A percentile compares a stretch with the other conserved stretches of the same genome.
Conservation (phyloP, 2,329 filamentous ascomycete genomes). For the Orbilia quercus region DNA sequence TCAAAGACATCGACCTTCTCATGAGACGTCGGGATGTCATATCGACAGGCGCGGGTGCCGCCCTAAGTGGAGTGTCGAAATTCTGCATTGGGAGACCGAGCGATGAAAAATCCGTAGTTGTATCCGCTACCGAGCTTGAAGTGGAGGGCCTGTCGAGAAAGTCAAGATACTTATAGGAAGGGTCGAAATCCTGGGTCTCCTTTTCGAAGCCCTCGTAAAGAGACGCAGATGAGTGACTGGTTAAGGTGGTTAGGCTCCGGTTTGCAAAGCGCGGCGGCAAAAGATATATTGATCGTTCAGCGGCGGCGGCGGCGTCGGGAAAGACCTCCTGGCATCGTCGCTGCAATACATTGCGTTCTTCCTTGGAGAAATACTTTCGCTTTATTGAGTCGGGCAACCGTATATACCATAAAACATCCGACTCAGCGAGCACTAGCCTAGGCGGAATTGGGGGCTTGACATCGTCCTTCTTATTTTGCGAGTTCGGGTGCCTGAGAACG, state of each 20-base stretch:
- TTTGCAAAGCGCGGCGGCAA: conserved; percentile 63
- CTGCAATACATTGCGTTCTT: conserved; percentile 75
- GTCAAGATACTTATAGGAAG: conserved; percentile 56
- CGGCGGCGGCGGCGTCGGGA: conserved; percentile 69
- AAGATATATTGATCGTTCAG: conserved; percentile 70
- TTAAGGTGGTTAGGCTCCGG: conserved; percentile 62
- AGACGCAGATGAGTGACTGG: conserved; percentile 60
- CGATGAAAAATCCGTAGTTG: conserved; percentile 57
- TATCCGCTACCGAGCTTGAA: conserved; percentile 58
- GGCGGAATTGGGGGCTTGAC: conserved; percentile 17
- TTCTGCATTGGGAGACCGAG: conserved; percentile 56
- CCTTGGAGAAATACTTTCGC: conserved; percentile 75
- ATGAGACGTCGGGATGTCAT: conserved; percentile 43
- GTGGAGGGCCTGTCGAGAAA: conserved; percentile 59
- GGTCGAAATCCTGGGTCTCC: conserved; percentile 30
- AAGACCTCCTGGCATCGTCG: conserved; percentile 68
- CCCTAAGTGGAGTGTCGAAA: conserved; percentile 44
- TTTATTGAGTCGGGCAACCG: conserved; percentile 78
- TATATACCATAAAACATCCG: conserved; percentile 75
- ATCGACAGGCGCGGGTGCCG: conserved; percentile 38
- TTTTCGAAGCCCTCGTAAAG: conserved; percentile 55
- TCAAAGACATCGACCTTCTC: conserved; percentile 54
- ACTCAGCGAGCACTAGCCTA: conserved; percentile 65
- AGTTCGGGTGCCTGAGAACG: conserved; percentile 45
- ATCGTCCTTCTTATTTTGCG: conserved; percentile 58